These are phyloP conservation scores for Tricholoma furcatifolium DNA, from an alignment of 768 basidiomycete species.

Conservation along the genomic window DNA sequence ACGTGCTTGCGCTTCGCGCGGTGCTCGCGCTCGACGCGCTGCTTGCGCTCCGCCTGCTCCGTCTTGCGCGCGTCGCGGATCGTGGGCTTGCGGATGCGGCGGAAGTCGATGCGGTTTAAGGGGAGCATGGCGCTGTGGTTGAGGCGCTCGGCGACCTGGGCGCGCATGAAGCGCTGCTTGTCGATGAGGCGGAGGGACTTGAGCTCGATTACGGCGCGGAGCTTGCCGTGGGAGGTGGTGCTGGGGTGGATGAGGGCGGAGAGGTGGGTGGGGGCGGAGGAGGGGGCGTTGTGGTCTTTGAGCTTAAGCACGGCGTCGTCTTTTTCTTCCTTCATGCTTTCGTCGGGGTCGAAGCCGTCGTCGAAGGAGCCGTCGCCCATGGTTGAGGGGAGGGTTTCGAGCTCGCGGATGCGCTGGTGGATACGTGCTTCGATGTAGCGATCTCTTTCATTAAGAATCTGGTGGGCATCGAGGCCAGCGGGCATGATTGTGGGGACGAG, in stretches of 20 bases:
- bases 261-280: conserved; percentile 9
- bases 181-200: conserved; percentile 86
- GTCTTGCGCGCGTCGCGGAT: conserved; percentile 88
- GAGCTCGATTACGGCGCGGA: conserved; percentile 90
- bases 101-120: conserved; percentile 89
- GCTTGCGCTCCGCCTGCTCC: conserved; percentile 87
- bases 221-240: conserved; percentile 72
- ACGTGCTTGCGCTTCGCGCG: conserved; percentile 96
- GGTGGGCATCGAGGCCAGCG: conserved; percentile 86
- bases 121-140: conserved; percentile 87
- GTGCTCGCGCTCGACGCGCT: conserved; percentile 88
- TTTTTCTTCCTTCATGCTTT: conserved; percentile 43
- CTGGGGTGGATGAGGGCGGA: conserved; percentile 52
- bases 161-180: conserved; percentile 87
- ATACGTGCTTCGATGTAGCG: conserved; percentile 88
- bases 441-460: conserved; percentile 89
- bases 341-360: conserved; percentile 37
- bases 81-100: conserved; percentile 79
- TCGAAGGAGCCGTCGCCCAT: conserved; percentile 76
- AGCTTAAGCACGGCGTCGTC: conserved; percentile 34
- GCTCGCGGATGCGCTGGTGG: conserved; percentile 83
- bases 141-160: conserved; percentile 82
- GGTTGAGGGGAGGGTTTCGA: conserved; percentile 76
- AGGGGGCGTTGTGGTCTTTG: conserved; percentile 16
- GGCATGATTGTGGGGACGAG: conserved; percentile 91